phyloP scores from a whole-genome alignment of 2,329 filamentous ascomycete genomes.

The Calonectria fujianensis region DNA sequence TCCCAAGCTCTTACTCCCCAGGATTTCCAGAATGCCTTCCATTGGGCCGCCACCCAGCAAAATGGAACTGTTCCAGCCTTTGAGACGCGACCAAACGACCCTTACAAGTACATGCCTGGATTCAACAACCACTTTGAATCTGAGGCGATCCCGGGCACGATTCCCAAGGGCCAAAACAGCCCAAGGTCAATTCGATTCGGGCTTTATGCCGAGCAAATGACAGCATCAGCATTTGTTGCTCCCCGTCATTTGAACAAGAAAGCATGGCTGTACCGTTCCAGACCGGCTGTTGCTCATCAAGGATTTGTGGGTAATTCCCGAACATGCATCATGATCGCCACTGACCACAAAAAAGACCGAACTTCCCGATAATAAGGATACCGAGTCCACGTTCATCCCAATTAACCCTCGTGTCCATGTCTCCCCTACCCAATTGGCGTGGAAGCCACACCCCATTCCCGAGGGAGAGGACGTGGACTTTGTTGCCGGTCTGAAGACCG shows the following conservation, averaged over 20 bases:
- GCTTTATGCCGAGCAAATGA: conserved; percentile 66
- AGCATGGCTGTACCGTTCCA: conserved; percentile 53
- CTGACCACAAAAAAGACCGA: not conserved
- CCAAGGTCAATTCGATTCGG: conserved; percentile 62
- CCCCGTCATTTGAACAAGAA: conserved; percentile 54
- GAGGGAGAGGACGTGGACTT: conserved; percentile 62
- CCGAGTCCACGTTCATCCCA: conserved; percentile 43
- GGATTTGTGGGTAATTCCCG: conserved; percentile 41
- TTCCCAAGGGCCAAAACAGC: conserved; percentile 65
- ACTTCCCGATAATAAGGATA: conserved; percentile 31
- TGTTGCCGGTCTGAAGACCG: conserved; percentile 66
- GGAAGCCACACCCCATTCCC: conserved; percentile 42
- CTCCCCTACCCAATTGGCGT: conserved; percentile 45
- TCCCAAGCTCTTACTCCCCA: conserved; percentile 30
- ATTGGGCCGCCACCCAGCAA: conserved; percentile 76
- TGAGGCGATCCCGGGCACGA: conserved; percentile 66
- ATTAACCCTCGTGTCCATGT: conserved; percentile 45
- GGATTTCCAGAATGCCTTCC: conserved; percentile 70
- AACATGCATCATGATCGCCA: not conserved
- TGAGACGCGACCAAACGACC: conserved; percentile 60
- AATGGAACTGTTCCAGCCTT: conserved; percentile 73
- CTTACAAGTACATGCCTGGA: conserved; percentile 70
- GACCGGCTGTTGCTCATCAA: conserved; percentile 55
- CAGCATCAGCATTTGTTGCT: conserved; percentile 58
- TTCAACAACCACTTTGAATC: conserved; percentile 49